Evolutionary conservation across 345 rosid genomes (phyloP).

Genomic region (Eucalyptus caleyi): DNA sequence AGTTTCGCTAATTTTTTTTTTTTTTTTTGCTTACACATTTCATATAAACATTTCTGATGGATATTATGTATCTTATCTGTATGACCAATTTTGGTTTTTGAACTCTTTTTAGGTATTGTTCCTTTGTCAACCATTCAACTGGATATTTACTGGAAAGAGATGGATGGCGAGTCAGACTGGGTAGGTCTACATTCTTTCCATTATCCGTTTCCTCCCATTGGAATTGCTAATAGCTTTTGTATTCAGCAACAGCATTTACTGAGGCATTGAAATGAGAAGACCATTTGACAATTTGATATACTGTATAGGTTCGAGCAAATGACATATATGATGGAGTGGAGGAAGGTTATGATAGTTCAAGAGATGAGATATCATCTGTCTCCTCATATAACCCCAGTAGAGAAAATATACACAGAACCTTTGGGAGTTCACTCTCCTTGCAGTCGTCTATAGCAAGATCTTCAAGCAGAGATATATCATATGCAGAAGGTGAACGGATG

Average conservation of each 20-base stretch:
- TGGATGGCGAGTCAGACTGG: constrained; percentile 98
- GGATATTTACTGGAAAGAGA: constrained; percentile 82
- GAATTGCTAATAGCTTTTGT: neutral
- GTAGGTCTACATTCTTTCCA: constrained; percentile 22
- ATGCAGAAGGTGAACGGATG: constrained; percentile 33
- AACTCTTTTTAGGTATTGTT: constrained; percentile 53
- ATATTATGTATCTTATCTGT: neutral
- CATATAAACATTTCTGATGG: neutral
- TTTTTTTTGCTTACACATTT: neutral
- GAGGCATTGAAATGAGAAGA: neutral
- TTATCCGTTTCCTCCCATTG: neutral
- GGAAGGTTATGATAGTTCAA: constrained; percentile 88
- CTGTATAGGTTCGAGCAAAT: constrained; percentile 60
- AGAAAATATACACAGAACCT: constrained; percentile 48
- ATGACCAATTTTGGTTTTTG: neutral
- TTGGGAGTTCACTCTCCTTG: constrained; percentile 76
- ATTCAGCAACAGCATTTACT: neutral
- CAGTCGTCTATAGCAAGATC: constrained; percentile 60
- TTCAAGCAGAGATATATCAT: constrained; percentile 41
- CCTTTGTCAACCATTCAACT: constrained; percentile 57
- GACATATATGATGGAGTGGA: constrained; percentile 55
- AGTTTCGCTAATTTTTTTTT: neutral
- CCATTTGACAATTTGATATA: neutral
- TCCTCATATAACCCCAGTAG: constrained; percentile 61
- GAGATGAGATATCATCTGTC: constrained; percentile 83